Conservation (phyloP, 768 basidiomycete species). For the Tremella yokohamensis region DNA sequence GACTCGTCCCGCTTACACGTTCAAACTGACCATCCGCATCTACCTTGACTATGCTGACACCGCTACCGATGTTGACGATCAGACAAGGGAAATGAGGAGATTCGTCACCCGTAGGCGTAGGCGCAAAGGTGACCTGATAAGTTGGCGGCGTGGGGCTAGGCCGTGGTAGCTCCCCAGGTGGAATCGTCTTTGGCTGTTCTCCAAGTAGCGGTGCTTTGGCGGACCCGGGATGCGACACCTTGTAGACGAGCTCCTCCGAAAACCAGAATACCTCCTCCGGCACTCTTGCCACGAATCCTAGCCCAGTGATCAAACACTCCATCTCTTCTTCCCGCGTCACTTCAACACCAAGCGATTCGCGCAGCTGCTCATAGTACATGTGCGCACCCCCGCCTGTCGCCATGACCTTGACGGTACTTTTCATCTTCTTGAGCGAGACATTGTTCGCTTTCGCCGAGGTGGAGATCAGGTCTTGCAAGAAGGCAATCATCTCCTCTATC, state of each 20-base stretch:
- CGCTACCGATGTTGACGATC: slow-evolving; percentile 96
- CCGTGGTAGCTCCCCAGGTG: slow-evolving; percentile 60
- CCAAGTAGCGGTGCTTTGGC: slow-evolving; percentile 8
- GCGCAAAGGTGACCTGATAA: slow-evolving; percentile 81
- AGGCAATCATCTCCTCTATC: slow-evolving; percentile 75
- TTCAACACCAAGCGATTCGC: slow-evolving; percentile 70
- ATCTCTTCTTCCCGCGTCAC: slow-evolving; percentile 93
- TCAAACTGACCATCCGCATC: slow-evolving; percentile 93
- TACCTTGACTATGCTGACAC: slow-evolving; percentile 95
- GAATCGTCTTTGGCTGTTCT: slow-evolving; percentile 14
- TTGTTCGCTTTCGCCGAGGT: slow-evolving; percentile 79
- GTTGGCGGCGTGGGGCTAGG: slow-evolving; percentile 87
- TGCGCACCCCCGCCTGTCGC: slow-evolving; percentile 97
- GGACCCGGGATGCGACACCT: slow-evolving; percentile 54
- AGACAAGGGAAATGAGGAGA: slow-evolving; percentile 89
- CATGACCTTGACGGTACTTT: slow-evolving; percentile 88
- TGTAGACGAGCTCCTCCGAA: slow-evolving; percentile 87
- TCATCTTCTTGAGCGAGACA: slow-evolving; percentile 86
- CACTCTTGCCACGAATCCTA: slow-evolving; percentile 92
- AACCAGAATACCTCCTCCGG: slow-evolving; percentile 98
- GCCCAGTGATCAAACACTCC: slow-evolving; percentile 94
- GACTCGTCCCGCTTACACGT: slow-evolving; percentile 91
- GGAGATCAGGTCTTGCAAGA: slow-evolving; percentile 80
- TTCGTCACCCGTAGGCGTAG: slow-evolving; percentile 45
- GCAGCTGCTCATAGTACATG: slow-evolving; percentile 82